Conservation (phyloP, 2,329 filamentous ascomycete species). For the Ascochyta clinopodiicola region DNA sequence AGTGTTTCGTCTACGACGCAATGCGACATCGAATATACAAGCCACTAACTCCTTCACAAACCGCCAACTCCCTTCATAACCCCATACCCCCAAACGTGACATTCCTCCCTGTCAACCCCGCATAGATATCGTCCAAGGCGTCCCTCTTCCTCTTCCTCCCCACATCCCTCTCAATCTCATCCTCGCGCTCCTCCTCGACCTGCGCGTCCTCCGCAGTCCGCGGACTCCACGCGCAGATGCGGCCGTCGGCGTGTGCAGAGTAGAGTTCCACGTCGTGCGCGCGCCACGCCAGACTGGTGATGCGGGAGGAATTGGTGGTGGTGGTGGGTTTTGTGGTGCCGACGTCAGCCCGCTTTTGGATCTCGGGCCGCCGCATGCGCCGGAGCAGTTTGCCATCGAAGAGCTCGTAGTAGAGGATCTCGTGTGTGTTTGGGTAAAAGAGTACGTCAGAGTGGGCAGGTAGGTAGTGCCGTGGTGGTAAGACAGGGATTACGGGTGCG, state of each 20-base stretch:
- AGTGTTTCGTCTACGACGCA: too few species aligned
- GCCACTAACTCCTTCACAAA: too few species aligned
- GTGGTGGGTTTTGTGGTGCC: slow-evolving; percentile 6
- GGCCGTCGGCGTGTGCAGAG: slow-evolving; percentile 83
- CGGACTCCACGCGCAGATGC: slow-evolving; percentile 80
- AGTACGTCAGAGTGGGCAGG: slow-evolving; percentile 68
- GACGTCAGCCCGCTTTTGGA: slow-evolving; percentile 21
- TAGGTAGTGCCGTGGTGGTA: slow-evolving; percentile 67
- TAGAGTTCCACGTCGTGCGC: slow-evolving; percentile 76
- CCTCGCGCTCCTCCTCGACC: slow-evolving; percentile 52
- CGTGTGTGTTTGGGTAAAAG: slow-evolving; percentile 76
- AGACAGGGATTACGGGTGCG: slow-evolving; percentile 50
- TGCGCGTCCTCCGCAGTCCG: slow-evolving; percentile 57
- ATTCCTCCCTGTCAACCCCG: slow-evolving; percentile 74
- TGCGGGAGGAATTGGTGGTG: slow-evolving; percentile 47
- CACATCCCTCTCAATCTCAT: slow-evolving; percentile 43
- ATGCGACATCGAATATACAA: too few species aligned
- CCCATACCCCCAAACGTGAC: slow-evolving; percentile 62
- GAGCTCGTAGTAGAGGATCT: slow-evolving; percentile 81
- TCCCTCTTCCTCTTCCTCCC: slow-evolving; percentile 71
- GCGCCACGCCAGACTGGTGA: slow-evolving; percentile 79
- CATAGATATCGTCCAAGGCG: slow-evolving; percentile 80
- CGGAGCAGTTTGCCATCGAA: slow-evolving; percentile 77
- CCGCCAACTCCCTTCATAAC: background rate
- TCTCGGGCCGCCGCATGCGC: slow-evolving; percentile 69